These are phyloP conservation scores for Cryptococcus neoformans DNA, from an alignment of 1,284 basidiomycete genomes.

Conservation along the genomic window DNA sequence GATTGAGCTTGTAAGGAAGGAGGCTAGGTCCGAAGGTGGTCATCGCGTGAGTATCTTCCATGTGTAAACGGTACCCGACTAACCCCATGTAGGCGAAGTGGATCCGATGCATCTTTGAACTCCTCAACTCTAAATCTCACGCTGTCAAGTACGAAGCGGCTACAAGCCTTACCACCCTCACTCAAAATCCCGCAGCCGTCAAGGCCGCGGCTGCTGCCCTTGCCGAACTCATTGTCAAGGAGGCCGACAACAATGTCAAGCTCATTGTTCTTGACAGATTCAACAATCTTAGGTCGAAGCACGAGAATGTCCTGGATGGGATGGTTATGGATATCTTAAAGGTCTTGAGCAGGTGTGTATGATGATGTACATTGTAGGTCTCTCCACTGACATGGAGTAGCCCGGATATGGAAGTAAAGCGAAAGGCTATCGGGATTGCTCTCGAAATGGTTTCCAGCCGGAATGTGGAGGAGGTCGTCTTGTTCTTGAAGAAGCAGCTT, in stretches of 20 bases:
- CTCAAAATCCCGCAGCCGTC: slow-evolving; percentile 92
- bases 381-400: slow-evolving; percentile 48
- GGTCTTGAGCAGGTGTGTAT: slow-evolving; percentile 68
- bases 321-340: slow-evolving; percentile 96
- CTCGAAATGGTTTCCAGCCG: slow-evolving; percentile 91
- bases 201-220: slow-evolving; percentile 92
- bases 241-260: slow-evolving; percentile 99
- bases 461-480: slow-evolving; percentile 96
- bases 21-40: slow-evolving; percentile 79
- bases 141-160: slow-evolving; percentile 99
- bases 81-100: slow-evolving; percentile 66
- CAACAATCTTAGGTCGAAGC: slow-evolving; percentile 75
- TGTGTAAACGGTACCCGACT: background rate
- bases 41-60: slow-evolving; percentile 60
- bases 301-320: slow-evolving; percentile 86
- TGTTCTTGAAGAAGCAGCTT: slow-evolving; percentile 98
- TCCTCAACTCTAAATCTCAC: slow-evolving; percentile 87
- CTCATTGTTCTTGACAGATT: slow-evolving; percentile 95
- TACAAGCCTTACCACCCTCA: slow-evolving; percentile 88
- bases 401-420: slow-evolving; percentile 94
- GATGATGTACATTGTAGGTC: background rate
- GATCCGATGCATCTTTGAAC: slow-evolving; percentile 91
- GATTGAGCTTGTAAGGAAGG: slow-evolving; percentile 90
- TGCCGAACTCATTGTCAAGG: slow-evolving; percentile 87
- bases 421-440: slow-evolving; percentile 87